Percentiles rank a stretch among this genome's conserved stretches.
These are phyloP conservation scores for Fragilaria crotonensis DNA, from an alignment of 108 stramenopile genomes.

Conservation along the genomic window DNA sequence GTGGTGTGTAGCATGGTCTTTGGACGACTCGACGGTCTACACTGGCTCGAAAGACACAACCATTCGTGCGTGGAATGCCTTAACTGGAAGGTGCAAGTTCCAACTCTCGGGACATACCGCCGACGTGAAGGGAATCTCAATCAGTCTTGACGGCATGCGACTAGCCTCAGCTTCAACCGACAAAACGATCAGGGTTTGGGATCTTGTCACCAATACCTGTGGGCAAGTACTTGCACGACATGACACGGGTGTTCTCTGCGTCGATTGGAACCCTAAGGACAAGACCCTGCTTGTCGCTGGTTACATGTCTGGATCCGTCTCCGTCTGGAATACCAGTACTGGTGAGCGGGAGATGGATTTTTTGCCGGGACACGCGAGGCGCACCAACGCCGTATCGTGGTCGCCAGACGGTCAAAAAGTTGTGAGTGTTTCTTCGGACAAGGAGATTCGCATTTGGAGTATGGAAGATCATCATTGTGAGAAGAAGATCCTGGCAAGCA, in stretches of 20 bases:
- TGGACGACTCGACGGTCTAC: neutral
- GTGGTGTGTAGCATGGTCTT: neutral
- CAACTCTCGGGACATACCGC: neutral
- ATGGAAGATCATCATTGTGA: neutral
- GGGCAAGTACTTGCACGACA: neutral
- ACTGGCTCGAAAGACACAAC: neutral
- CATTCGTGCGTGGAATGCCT: neutral
- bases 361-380: neutral
- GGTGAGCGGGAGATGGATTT: neutral
- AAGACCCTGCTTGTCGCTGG: neutral
- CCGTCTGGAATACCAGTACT: neutral
- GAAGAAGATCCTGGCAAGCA: neutral
- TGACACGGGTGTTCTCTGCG: neutral
- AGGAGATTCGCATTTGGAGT: slow-evolving; percentile 1
- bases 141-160: neutral
- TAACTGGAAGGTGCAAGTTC: neutral
- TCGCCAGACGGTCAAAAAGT: slow-evolving; percentile 2
- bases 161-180: slow-evolving; percentile 1
- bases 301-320: neutral
- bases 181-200: neutral
- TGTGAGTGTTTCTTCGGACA: neutral
- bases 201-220: neutral
- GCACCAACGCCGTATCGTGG: neutral
- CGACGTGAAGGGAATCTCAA: neutral
- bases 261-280: neutral